phyloP scores from a whole-genome alignment of 768 basidiomycete genomes.

The Botryobasidium botryosum region DNA sequence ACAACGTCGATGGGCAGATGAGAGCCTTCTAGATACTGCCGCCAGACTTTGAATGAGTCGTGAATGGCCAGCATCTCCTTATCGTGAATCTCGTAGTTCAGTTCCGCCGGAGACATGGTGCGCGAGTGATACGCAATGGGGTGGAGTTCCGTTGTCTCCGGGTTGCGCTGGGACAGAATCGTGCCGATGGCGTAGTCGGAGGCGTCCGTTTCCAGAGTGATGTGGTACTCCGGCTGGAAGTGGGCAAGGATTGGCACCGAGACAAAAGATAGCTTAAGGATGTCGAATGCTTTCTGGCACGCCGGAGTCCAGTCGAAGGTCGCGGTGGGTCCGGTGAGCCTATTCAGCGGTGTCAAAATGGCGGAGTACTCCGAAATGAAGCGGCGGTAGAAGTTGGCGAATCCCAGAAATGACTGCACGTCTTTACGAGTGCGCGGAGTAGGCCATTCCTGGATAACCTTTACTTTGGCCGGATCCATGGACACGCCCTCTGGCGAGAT shows the following conservation, averaged over 20 bases:
- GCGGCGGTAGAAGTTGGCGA: too few relatives aligned
- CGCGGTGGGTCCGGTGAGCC: background rate
- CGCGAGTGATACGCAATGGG: conserved; percentile 9
- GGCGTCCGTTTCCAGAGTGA: too few relatives aligned
- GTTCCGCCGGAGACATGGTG: conserved; percentile 4
- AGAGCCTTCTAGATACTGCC: conserved; percentile 14
- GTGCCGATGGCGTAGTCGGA: too few relatives aligned
- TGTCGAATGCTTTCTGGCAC: too few relatives aligned
- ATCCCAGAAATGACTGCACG: too few relatives aligned
- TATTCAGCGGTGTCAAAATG: conserved; percentile 1
- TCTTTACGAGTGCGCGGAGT: conserved; percentile 13
- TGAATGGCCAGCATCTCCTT: conserved; percentile 19
- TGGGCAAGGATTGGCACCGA: too few relatives aligned
- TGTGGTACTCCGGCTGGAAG: too few relatives aligned
- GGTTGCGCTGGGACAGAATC: too few relatives aligned
- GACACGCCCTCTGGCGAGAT: conserved; percentile 7
- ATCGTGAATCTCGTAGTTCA: conserved; percentile 16
- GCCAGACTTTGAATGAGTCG: conserved; percentile 10
- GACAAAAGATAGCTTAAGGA: too few relatives aligned
- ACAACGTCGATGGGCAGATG: conserved; percentile 11
- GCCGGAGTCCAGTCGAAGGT: background rate
- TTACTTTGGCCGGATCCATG: conserved; percentile 16
- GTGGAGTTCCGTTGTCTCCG: background rate
- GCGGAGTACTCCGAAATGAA: too few relatives aligned
- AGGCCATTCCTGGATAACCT: conserved; percentile 15